phyloP scores from a whole-genome alignment of 2,329 filamentous ascomycete species.

The Blastomyces parvus region DNA sequence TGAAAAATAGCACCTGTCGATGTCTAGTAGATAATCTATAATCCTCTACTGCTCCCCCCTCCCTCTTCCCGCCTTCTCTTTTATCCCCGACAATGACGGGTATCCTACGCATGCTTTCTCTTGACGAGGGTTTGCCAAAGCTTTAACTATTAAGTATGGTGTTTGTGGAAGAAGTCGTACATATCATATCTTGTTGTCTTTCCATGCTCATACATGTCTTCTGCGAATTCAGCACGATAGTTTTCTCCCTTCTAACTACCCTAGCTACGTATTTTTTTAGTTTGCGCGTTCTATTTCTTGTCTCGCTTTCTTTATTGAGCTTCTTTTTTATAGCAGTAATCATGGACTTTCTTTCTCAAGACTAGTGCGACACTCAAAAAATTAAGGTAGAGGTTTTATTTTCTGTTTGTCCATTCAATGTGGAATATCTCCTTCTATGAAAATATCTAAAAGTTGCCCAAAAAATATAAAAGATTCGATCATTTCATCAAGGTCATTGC shows the following conservation, averaged over 20 bases:
- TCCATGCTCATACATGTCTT: background rate
- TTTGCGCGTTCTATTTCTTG: conserved; percentile 10
- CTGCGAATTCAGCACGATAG: background rate
- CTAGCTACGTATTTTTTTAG: conserved; percentile 4
- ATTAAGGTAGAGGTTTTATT: background rate
- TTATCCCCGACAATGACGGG: background rate
- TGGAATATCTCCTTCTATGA: background rate
- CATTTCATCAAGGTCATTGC: background rate
- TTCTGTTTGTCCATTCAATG: background rate
- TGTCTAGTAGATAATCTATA: conserved; percentile 4
- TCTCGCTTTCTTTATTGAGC: conserved; percentile 8
- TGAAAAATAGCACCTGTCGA: background rate
- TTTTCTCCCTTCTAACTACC: background rate
- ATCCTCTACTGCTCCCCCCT: conserved; percentile 7
- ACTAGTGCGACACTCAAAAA: conserved; percentile 6
- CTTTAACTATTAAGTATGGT: background rate
- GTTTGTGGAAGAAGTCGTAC: background rate
- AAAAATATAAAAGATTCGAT: background rate
- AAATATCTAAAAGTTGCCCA: background rate
- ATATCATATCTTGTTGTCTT: conserved; percentile 1
- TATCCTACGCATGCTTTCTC: background rate
- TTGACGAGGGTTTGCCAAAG: background rate
- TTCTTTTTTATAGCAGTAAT: conserved; percentile 9
- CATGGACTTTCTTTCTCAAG: background rate
- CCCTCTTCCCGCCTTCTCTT: background rate